Percentiles rank a stretch among this genome's conserved stretches.
phyloP scores from a whole-genome alignment of 1,284 basidiomycete species.

The Sphaerobolus stellatus region DNA sequence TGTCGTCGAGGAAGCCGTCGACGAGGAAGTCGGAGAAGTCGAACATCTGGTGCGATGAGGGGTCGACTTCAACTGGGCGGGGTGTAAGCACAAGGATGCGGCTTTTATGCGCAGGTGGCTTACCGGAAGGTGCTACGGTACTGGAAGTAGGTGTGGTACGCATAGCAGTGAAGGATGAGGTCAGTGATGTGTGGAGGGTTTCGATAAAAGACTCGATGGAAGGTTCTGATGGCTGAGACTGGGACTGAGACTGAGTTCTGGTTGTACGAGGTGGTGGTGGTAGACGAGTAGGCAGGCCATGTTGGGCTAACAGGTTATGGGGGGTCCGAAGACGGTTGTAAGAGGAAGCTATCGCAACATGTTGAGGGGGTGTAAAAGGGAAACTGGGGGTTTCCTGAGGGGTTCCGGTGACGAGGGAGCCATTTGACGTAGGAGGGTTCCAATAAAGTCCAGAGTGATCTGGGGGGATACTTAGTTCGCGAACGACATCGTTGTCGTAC shows the following conservation, averaged over 20 bases:
- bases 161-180: slow-evolving; percentile 10
- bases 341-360: slow-evolving; percentile 46
- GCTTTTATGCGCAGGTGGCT: too few relatives aligned
- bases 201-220: neutral
- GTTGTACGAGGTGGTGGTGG: slow-evolving; percentile 55
- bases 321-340: slow-evolving; percentile 44
- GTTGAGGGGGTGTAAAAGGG: slow-evolving; percentile 21
- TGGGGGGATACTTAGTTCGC: slow-evolving; percentile 14
- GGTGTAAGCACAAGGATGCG: too few relatives aligned
- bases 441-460: neutral
- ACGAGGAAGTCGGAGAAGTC: neutral
- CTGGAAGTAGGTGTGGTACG: too few relatives aligned
- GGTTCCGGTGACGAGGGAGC: neutral
- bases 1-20: neutral
- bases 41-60: too few relatives aligned
- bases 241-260: too few relatives aligned
- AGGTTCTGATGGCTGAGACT: neutral
- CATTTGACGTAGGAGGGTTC: slow-evolving; percentile 1
- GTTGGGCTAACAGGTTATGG: slow-evolving; percentile 63
- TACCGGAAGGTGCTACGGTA: too few relatives aligned
- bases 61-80: too few relatives aligned
- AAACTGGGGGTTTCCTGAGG: neutral
- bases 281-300: slow-evolving; percentile 70
- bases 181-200: neutral
- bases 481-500: slow-evolving; percentile 16